Base-by-base conservation (phyloP, 1,139 yeast genomes). In the Eremothecium cymbalariae region DNA sequence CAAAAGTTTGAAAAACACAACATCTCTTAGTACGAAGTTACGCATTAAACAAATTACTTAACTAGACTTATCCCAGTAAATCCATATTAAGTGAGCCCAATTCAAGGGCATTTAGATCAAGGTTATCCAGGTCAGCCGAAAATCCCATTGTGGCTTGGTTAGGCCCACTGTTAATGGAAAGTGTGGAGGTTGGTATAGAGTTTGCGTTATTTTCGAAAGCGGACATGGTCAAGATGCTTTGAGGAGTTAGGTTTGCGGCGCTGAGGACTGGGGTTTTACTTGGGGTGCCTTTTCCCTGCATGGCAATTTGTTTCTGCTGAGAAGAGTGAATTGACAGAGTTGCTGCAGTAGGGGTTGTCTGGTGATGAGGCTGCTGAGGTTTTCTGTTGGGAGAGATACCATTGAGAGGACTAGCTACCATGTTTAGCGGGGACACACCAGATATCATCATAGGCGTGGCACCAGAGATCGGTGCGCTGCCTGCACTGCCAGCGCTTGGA, bases 111-210 rank as follows among this genome's bases (percentile, higher is more conserved):
- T 48, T 49, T 14, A 53, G 37, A 31, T 50, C 57, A 8, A 50
- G 36, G 7, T 43, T 38, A 34, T 63, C 33, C 45, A 58, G 34
- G 46, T 67, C 35, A n/a, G 40, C 55, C 11, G 65, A 63, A 6
- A 53, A 55, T n/a, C 58, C 56, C 7, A 41, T 55, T n/a, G 64
- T 64, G 0, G 48, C 58, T 29, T 23, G n/a, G 24, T 32, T 18
- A 27, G 22, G 17, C 24, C 26, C 28, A 18, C 25, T 34, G 14
- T 28, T 25, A 25, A 26, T 33, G 14, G 28, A 25, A 29, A 38
- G 30, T 19, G 25, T 16, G 33, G 36, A n/a, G 36, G 42, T 20
- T 28, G 32, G 11, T 31, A 28, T 31, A 9, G 25, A 30, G 16
- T 21, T 22, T 19, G 31, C 39, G 15, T 30, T 37, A 25, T 41